These are phyloP conservation scores for Suillus cothurnatus DNA, from an alignment of 768 basidiomycete species.

Conservation along the genomic window DNA sequence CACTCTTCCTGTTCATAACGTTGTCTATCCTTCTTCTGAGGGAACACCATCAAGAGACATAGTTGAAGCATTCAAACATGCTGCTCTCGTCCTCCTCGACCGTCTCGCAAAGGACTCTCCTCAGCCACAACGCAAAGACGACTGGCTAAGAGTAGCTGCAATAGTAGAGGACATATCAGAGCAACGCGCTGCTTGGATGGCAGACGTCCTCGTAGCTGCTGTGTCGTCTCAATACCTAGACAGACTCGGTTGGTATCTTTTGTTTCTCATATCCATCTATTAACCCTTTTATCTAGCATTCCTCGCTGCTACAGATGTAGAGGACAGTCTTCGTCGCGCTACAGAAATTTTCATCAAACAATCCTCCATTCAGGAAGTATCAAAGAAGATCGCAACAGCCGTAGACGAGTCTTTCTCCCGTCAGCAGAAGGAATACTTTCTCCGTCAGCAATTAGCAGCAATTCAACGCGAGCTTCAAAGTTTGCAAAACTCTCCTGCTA, in stretches of 20 bases:
- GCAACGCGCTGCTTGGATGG: conserved; percentile 70
- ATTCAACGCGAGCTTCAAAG: conserved; percentile 75
- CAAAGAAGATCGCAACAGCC: conserved; percentile 76
- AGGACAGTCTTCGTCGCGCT: conserved; percentile 65
- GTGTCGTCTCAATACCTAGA: conserved; percentile 65
- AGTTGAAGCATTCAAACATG: conserved; percentile 68
- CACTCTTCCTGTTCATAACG: conserved; percentile 42
- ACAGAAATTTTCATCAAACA: conserved; percentile 75
- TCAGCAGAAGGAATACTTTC: conserved; percentile 86
- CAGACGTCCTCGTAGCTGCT: conserved; percentile 68
- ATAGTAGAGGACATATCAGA: conserved; percentile 76
- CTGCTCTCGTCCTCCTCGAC: conserved; percentile 68
- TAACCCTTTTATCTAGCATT: conserved; percentile 44
- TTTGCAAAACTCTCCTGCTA: conserved; percentile 39
- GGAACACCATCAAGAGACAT: conserved; percentile 51
- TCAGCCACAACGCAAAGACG: conserved; percentile 57
- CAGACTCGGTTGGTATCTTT: conserved; percentile 58
- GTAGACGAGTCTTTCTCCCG: conserved; percentile 86
- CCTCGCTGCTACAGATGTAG: conserved; percentile 58
- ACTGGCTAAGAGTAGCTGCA: conserved; percentile 64
- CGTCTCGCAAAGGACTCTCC: conserved; percentile 50
- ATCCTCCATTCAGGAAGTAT: conserved; percentile 77
- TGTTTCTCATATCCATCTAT: background rate
- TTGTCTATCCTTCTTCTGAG: conserved; percentile 48
- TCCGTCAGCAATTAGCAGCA: conserved; percentile 80